Conservation (phyloP, 139 green algal genomes). For the Mychonastes homosphaera region DNA sequence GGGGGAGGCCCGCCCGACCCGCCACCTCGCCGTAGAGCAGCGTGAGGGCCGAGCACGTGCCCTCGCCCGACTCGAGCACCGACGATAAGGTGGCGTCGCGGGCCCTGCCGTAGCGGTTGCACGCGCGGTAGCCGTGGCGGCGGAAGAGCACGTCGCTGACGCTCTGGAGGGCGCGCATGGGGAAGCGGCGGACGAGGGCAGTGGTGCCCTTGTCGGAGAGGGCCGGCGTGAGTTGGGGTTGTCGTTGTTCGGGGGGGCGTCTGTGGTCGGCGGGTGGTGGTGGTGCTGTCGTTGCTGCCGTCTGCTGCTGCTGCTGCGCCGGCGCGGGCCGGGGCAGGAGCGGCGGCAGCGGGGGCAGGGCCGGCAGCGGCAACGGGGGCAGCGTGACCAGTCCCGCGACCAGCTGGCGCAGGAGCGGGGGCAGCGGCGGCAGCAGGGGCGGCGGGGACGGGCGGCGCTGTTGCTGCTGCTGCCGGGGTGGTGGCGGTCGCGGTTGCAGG, state of each 20-base stretch:
- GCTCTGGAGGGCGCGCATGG: slow-evolving; percentile 26
- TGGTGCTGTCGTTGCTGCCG: not conserved
- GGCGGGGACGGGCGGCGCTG: not conserved
- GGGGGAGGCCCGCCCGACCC: no score
- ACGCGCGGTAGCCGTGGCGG: slow-evolving; percentile 43
- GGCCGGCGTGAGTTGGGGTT: not conserved
- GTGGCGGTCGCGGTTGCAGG: not conserved
- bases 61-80: slow-evolving; percentile 43
- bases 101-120: slow-evolving; percentile 38
- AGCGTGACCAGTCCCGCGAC: no score
- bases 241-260: not conserved
- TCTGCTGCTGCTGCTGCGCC: not conserved
- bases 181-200: not conserved
- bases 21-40: slow-evolving; percentile 53
- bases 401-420: no score
- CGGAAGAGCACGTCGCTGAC: slow-evolving; percentile 51
- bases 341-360: not conserved
- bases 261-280: not conserved
- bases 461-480: slow-evolving; percentile 2
- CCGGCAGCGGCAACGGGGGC: not conserved
- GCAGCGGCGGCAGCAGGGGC: not conserved
- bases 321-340: not conserved
- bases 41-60: slow-evolving; percentile 35
- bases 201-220: no score
- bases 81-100: slow-evolving; percentile 33